phyloP scores from a whole-genome alignment of 1,284 basidiomycete genomes.

The Cutaneotrichosporon cavernicola region DNA sequence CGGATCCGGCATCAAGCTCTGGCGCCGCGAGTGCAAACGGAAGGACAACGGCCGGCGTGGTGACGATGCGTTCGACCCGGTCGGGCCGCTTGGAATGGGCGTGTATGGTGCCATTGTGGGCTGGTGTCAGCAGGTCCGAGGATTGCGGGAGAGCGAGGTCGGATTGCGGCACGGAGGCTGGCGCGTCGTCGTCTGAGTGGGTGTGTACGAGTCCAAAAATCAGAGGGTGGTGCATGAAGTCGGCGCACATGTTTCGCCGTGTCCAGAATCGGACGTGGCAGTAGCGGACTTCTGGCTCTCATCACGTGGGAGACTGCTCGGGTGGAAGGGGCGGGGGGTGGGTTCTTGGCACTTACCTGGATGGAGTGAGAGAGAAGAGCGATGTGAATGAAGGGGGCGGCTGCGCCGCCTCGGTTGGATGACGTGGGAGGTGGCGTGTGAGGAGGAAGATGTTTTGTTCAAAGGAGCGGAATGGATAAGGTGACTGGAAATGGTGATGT shows the following conservation, averaged over 20 bases:
- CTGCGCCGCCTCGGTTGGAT: neutral
- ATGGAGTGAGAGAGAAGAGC: neutral
- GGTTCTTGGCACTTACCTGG: slow-evolving; percentile 11
- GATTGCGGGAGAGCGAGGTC: neutral
- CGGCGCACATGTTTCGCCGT: slow-evolving; percentile 33
- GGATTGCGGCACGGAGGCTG: neutral
- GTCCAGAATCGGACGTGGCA: slow-evolving; percentile 11
- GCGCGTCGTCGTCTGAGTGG: neutral
- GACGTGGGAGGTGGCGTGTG: slow-evolving; percentile 11
- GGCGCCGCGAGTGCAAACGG: slow-evolving; percentile 21
- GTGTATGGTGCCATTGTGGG: slow-evolving; percentile 38
- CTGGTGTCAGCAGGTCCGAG: slow-evolving; percentile 5
- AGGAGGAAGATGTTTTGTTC: neutral
- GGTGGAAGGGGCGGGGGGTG: neutral
- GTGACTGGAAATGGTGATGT: neutral
- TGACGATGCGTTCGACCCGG: slow-evolving; percentile 24
- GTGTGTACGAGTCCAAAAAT: slow-evolving; percentile 17
- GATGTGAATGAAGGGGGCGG: neutral
- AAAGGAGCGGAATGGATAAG: neutral
- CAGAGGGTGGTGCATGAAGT: slow-evolving; percentile 52
- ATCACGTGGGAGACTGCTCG: slow-evolving; percentile 29
- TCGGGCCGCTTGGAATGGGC: slow-evolving; percentile 21
- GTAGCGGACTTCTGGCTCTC: slow-evolving; percentile 43
- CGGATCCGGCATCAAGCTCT: slow-evolving; percentile 40
- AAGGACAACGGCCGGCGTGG: slow-evolving; percentile 39